phyloP scores from a whole-genome alignment of 2,329 filamentous ascomycete genomes.

The Penicillium corylophilum region DNA sequence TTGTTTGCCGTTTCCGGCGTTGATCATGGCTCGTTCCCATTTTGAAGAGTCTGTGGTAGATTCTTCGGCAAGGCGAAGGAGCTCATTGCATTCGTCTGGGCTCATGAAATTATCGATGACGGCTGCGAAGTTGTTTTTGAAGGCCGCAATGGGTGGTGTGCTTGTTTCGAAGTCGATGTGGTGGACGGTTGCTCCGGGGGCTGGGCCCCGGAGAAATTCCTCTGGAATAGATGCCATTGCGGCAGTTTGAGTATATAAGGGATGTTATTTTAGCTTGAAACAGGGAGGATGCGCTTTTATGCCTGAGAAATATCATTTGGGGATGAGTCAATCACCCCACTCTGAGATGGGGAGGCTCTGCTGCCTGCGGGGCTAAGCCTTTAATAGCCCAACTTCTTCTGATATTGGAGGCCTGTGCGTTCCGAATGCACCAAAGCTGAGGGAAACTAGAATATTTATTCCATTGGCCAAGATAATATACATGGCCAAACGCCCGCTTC shows the following conservation, averaged over 20 bases:
- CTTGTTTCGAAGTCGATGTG: slow-evolving; percentile 57
- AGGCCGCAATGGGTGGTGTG: slow-evolving; percentile 49
- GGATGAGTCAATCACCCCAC: not conserved
- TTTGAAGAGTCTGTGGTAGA: slow-evolving; percentile 30
- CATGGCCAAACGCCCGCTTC: slow-evolving; percentile 59
- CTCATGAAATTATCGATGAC: slow-evolving; percentile 65
- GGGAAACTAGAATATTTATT: not conserved
- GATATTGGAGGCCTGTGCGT: too few species aligned
- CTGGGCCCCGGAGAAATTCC: slow-evolving; percentile 33
- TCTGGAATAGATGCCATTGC: slow-evolving; percentile 15
- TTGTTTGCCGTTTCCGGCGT: slow-evolving; percentile 63
- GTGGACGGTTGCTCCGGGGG: slow-evolving; percentile 46
- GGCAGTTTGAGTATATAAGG: not conserved
- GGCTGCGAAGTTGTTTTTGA: slow-evolving; percentile 57
- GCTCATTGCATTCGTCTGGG: slow-evolving; percentile 60
- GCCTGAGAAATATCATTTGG: not conserved
- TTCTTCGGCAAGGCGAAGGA: slow-evolving; percentile 55
- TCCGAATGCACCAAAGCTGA: too few species aligned
- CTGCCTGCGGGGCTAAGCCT: not conserved
- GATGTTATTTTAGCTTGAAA: too few species aligned
- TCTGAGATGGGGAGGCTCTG: not conserved
- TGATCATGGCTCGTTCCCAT: slow-evolving; percentile 71
- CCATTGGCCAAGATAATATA: slow-evolving; percentile 60
- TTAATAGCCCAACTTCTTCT: not conserved
- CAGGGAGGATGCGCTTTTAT: not conserved